Base-by-base conservation (phyloP, 768 basidiomycete genomes). In the Hericium coralloides region DNA sequence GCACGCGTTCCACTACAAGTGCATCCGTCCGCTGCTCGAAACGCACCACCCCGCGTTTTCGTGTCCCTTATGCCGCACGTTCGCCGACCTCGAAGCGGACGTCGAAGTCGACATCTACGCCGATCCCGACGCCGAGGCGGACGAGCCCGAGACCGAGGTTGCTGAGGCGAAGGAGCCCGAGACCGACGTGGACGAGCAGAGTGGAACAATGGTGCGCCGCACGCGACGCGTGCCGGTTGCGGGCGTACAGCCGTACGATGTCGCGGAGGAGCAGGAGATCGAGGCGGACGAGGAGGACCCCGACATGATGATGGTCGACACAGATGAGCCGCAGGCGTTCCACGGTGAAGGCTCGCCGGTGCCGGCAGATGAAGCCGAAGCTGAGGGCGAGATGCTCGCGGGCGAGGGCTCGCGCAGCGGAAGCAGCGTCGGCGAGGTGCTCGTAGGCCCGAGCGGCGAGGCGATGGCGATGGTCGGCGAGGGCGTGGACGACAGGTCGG, bases 1-100 rank as follows among this genome's bases (percentile, higher is more conserved):
- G 1, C 95, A 99, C 70, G 86, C 93, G 0, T 92, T 91, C 76
- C 92, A 94, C 73, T 93, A 91, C 81, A 98, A 98, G 71, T 98
- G 95, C 69, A 94, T 99, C 58, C 82, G 93, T 0, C 95, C 95
- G 1, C 78, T 98, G 12, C 78, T 98, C 45, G 81, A 90, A 62
- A 72, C 80, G n/a, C 92, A 98, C 70, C 84, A 94, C 64, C 92
- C 95, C 0, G 89, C 90, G 5, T 99, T 98, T 74, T 89, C 84
- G 14, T 99, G 95, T 66, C 95, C 95, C 0, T 80, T 99, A 7
- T 99, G 95, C 70, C 79, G 95, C 41, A 94, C 93, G 0, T 99
- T 88, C 65, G 94, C 94, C 14, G 88, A 98, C 68, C 81, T 99
- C 17, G 94, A 98, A 51, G 93, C 92, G 56, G 95, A 98, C 67